Base-by-base conservation (phyloP, 2,329 filamentous ascomycete genomes). In the Corynespora cassiicola region DNA sequence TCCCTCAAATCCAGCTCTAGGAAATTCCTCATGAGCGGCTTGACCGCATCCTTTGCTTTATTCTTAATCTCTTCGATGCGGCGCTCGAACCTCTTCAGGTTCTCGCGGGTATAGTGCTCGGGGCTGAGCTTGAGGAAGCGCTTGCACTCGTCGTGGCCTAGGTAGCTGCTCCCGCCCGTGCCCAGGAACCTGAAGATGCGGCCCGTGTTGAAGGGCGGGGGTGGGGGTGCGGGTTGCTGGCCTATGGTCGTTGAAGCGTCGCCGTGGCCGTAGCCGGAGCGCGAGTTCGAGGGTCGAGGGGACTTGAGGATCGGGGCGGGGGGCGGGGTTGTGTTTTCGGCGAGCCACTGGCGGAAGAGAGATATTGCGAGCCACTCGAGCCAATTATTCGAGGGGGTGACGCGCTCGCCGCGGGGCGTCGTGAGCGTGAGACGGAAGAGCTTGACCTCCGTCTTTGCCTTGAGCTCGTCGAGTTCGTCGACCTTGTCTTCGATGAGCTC, bases 401-500 rank as follows among this genome's bases (percentile, higher is more conserved):
- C 87, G 36, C 90, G 82, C 63, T 96, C 90, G 36, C 91, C 92
- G 47, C 85, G 77, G 8, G 83, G 81, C 14, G 87, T 96, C 4
- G 84, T 88, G 7, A 96, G 77, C 1, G 80, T 88, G 6, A 96
- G 74, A 8, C 90, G 81, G 70, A 95, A 95, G 9, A 97, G 80
- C 36, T 86, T 85, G 14, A 84, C 83, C 62, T 96, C 92, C 15
- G 94, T 80, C 18, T 87, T 84, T 22, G 83, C 80, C 47, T 95
- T 88, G 6, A 85, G 78, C 58, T 96, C 90, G 48, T 90, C 87
- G 12, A 96, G 77, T 66, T 96, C 91, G 54, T 95, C 90, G 5
- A 94, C 90, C 68, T 96, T 96, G 70, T 96, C 90, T 66, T 96
- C 89, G 46, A 96, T 95, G 22, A 96, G 78, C 53, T 96, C 90